Evolutionary conservation across 805 yeast genomes (phyloP).

Genomic region (Candida tallmaniae): DNA sequence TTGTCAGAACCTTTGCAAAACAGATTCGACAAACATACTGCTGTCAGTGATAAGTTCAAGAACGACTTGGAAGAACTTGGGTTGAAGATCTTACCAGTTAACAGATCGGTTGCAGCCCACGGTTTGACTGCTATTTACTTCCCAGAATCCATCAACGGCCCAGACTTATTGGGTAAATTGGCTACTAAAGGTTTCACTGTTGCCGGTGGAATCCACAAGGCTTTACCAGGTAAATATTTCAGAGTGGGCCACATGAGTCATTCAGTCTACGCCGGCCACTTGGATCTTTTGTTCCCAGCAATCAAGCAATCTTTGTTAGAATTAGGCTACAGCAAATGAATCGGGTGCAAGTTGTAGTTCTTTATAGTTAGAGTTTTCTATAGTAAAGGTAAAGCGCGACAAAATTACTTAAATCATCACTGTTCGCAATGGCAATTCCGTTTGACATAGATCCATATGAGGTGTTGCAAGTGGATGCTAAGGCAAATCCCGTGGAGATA

Average conservation of each 20-base stretch:
- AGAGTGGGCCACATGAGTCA: constrained; percentile 97
- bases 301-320: constrained; percentile 27
- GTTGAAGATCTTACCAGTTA: constrained; percentile 61
- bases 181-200: constrained; percentile 68
- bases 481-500: constrained; percentile 48
- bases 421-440: constrained; percentile 28
- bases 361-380: too few relatives aligned
- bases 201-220: constrained; percentile 89
- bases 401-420: too few relatives aligned
- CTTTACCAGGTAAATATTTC: constrained; percentile 75
- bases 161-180: constrained; percentile 56
- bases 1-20: constrained; percentile 49
- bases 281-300: constrained; percentile 29
- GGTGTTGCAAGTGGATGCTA: constrained; percentile 37
- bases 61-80: constrained; percentile 52
- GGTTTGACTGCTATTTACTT: constrained; percentile 83
- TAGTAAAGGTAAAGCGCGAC: too few relatives aligned
- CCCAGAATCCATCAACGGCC: constrained; percentile 69
- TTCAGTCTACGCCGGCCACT: constrained; percentile 45
- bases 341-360: too few relatives aligned
- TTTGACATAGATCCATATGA: constrained; percentile 62
- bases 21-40: constrained; percentile 60
- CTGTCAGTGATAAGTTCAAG: constrained; percentile 65
- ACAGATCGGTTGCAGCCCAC: constrained; percentile 64
- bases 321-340: constrained; percentile 10